Base-by-base conservation (phyloP, 345 rosid species). In the Raphanus sativus region DNA sequence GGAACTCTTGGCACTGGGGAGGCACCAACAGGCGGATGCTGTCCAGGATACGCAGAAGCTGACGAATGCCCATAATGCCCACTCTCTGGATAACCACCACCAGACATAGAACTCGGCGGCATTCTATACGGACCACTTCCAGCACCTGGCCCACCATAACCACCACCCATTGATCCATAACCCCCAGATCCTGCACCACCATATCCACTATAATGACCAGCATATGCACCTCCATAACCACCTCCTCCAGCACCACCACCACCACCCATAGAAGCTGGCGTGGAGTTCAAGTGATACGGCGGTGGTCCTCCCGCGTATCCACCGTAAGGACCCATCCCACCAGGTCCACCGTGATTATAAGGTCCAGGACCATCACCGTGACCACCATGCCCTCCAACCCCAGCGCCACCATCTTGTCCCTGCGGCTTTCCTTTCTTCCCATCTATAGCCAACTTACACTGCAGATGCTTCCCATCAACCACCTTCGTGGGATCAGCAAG, bases 1-100 rank as follows among this genome's bases (percentile, higher is more conserved):
- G 89, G 91, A 78, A 84, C 87, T 81, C 94, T 86, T 3, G 94
- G 94, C 30, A 82, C 83, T 2, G 92, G 88, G 8, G 94, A 84
- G 5, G 86, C 73, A 36, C 97, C 97, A 24, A 84, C 77, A 28
- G 85, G 83, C 78, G 82, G 90, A 62, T 80, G 87, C 81, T 84
- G 93, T 81, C 82, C 80, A 8, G 48, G 76, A 62, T 82, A 87
- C 30, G 82, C 89, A 12, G 83, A 8, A 1, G 90, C 65, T 6
- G 90, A 77, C 1, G 91, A 67, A 80, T 83, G 71, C 34, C 85
- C 82, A 32, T 91, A 89, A 15, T 82, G 86, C 29, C 86, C 88
- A 67, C 86, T 50, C 10, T 87, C 97, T 0, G 83, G 85, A 83
- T 85, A 91, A 29, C 88, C 93, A 71, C 86, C 85, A 28, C 88